Evolutionary conservation across 768 basidiomycete species (phyloP).

Genomic region (Calvatia gigantea): DNA sequence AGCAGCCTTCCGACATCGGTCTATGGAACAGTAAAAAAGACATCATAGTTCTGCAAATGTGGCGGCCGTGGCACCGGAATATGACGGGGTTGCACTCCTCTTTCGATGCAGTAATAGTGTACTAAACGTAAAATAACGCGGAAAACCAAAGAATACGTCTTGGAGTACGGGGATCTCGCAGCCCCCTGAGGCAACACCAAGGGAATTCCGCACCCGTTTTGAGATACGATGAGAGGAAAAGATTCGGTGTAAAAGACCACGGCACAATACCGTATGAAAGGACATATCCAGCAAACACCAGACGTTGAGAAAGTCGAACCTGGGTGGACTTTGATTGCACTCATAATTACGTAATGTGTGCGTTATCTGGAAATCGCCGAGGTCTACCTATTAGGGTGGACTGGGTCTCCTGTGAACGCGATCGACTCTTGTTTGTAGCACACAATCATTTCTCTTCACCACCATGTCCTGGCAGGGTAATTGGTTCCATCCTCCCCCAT

Average conservation of each 20-base stretch:
- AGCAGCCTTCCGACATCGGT: constrained; percentile 19
- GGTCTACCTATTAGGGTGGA: constrained; percentile 1
- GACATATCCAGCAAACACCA: not conserved
- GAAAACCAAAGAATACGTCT: too few species aligned
- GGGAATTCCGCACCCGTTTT: too few species aligned
- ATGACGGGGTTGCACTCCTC: too few species aligned
- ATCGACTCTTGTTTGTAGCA: constrained; percentile 11
- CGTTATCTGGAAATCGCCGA: constrained; percentile 13
- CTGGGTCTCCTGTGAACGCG: constrained; percentile 4
- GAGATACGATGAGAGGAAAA: too few species aligned
- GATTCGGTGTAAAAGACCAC: too few species aligned
- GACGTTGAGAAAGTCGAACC: not conserved
- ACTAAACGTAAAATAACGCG: too few species aligned
- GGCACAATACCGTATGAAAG: too few species aligned
- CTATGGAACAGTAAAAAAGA: constrained; percentile 3
- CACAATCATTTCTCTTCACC: constrained; percentile 1
- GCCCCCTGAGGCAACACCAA: too few species aligned
- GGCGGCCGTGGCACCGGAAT: too few species aligned
- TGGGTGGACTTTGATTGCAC: not conserved
- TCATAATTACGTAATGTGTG: not conserved
- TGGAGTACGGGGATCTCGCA: too few species aligned
- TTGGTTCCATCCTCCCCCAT: not conserved
- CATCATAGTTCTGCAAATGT: too few species aligned
- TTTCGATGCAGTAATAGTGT: too few species aligned
- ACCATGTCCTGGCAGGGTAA: constrained; percentile 75